These are phyloP conservation scores for Ambrosia hybrid DNA, from an alignment of 140 eudicot species.

Conservation along the genomic window DNA sequence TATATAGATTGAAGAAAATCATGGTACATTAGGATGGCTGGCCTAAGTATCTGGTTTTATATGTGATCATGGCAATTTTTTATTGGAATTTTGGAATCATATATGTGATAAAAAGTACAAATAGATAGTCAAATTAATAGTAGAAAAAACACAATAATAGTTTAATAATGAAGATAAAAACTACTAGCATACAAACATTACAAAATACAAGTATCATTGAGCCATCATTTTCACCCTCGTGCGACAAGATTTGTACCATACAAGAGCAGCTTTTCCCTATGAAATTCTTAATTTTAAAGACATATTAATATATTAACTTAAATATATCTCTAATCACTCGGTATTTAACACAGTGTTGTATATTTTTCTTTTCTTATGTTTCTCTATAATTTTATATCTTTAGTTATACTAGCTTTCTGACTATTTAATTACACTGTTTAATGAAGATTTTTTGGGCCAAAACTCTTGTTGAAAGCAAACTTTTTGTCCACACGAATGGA, in stretches of 20 bases:
- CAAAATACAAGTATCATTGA: conserved; percentile 29
- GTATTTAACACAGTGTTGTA: background rate
- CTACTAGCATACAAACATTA: conserved; percentile 18
- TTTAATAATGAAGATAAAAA: conserved; percentile 6
- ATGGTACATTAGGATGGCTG: no score
- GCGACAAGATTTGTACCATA: conserved; percentile 13
- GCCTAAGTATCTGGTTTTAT: no score
- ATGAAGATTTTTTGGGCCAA: no score
- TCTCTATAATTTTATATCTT: background rate
- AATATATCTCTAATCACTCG: background rate
- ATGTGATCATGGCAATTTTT: no score
- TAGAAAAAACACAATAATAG: conserved; percentile 25
- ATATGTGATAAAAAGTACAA: background rate
- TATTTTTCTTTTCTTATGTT: background rate
- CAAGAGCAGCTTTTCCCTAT: conserved; percentile 26
- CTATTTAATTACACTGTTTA: no score
- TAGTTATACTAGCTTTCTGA: no score
- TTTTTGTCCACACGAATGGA: no score
- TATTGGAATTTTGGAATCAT: no score
- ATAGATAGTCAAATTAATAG: conserved; percentile 2
- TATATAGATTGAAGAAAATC: no score
- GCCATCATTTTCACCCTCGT: conserved; percentile 25
- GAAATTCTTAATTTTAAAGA: conserved; percentile 11
- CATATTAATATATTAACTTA: background rate
- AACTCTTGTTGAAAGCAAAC: no score